Conservation (phyloP, 108 stramenopile genomes). For the Aurantiochytrium sp. region DNA sequence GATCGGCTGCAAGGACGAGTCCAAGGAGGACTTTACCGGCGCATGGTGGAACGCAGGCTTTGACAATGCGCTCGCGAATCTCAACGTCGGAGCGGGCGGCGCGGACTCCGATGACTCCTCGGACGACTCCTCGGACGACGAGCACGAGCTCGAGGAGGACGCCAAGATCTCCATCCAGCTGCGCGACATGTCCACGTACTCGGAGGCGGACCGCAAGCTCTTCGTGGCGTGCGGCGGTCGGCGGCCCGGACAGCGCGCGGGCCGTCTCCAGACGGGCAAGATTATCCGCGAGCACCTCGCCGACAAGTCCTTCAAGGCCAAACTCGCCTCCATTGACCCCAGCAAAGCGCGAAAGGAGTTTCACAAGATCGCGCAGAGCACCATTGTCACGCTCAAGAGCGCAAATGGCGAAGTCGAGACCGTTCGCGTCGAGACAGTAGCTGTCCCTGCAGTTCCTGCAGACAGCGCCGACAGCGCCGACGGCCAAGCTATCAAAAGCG, state of each 20-base stretch:
- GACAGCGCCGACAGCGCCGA: no score
- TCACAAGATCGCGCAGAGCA: not conserved
- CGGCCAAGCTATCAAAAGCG: no score
- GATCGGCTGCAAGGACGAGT: not conserved
- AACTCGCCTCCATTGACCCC: not conserved
- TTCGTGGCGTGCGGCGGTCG: not conserved
- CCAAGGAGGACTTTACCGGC: not conserved
- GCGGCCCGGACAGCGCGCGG: not conserved
- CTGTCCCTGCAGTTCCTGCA: no score
- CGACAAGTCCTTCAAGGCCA: not conserved
- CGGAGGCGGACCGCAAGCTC: not conserved
- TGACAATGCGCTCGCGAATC: not conserved
- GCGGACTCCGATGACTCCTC: not conserved
- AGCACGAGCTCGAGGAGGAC: not conserved
- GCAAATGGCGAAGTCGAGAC: not conserved
- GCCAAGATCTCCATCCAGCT: not conserved
- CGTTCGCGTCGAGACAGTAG: not conserved
- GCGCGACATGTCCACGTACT: not conserved
- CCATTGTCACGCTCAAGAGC: not conserved
- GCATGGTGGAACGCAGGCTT: not conserved
- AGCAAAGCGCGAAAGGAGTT: not conserved
- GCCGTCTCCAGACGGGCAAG: conserved; percentile 10
- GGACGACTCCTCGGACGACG: not conserved
- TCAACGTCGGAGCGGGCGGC: not conserved
- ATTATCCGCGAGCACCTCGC: conserved; percentile 20